These are phyloP conservation scores for Acanthamoeba royreba DNA, from an alignment of 208 protist species.

Conservation along the genomic window DNA sequence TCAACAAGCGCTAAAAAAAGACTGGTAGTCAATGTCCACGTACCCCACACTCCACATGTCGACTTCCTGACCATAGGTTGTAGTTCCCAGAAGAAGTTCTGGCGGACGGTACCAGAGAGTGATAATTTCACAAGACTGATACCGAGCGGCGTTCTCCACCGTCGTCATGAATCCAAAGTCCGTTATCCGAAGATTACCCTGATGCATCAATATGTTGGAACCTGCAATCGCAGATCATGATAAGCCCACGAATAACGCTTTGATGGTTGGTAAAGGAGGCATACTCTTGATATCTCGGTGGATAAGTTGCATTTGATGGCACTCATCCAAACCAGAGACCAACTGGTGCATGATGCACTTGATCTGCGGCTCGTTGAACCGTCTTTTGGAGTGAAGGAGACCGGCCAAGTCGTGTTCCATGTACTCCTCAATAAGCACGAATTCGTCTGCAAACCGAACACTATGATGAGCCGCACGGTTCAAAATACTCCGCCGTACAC, in stretches of 20 bases:
- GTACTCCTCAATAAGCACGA: constrained; percentile 84
- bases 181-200: constrained; percentile 81
- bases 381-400: constrained; percentile 70
- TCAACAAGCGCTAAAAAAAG: neutral
- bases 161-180: constrained; percentile 79
- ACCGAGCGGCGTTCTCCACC: constrained; percentile 19
- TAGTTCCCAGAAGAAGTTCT: constrained; percentile 79
- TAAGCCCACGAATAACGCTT: neutral
- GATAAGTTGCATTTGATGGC: constrained; percentile 76
- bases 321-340: constrained; percentile 71
- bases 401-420: constrained; percentile 86
- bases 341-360: constrained; percentile 84
- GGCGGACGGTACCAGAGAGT: constrained; percentile 87
- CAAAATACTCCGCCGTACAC: neutral
- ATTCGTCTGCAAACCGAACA: neutral
- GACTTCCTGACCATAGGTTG: constrained; percentile 70
- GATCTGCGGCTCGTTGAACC: constrained; percentile 71
- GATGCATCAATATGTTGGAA: constrained; percentile 49
- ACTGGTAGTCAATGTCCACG: neutral
- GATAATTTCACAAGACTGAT: constrained; percentile 77
- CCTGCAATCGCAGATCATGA: neutral
- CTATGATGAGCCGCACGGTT: neutral
- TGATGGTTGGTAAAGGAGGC: neutral
- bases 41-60: constrained; percentile 84
- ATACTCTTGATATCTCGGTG: constrained; percentile 84